phyloP scores from a whole-genome alignment of 805 yeast species.

The Suhomyces prunicola region DNA sequence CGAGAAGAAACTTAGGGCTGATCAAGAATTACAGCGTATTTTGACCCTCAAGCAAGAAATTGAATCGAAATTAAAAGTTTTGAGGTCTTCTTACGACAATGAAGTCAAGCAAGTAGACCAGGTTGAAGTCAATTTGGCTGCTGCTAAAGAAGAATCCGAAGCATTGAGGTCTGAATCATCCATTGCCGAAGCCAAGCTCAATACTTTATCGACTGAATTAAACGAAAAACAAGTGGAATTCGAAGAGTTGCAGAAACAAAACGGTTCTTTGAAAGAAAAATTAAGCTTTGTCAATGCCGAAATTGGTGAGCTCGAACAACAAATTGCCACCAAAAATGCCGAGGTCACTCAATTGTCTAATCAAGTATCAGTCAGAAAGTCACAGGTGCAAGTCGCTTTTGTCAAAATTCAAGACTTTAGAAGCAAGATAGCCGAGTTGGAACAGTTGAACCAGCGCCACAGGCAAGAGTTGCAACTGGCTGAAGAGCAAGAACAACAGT shows the following conservation, averaged over 20 bases:
- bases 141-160: conserved; percentile 64
- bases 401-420: conserved; percentile 42
- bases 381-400: conserved; percentile 67
- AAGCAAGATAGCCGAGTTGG: conserved; percentile 24
- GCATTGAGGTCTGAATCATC: conserved; percentile 68
- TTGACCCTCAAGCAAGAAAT: conserved; percentile 66
- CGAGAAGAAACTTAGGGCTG: conserved; percentile 70
- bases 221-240: conserved; percentile 57
- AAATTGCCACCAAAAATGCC: conserved; percentile 48
- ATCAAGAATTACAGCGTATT: conserved; percentile 69
- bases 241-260: conserved; percentile 67
- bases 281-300: conserved; percentile 67
- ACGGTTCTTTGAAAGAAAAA: conserved; percentile 62
- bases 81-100: conserved; percentile 69
- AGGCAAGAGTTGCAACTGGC: conserved; percentile 19
- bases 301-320: conserved; percentile 54
- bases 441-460: conserved; percentile 19
- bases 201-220: conserved; percentile 64
- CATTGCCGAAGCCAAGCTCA: conserved; percentile 73
- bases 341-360: conserved; percentile 63
- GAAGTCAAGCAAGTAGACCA: conserved; percentile 75
- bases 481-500: conserved; percentile 9
- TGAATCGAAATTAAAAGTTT: conserved; percentile 61
- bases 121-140: conserved; percentile 60
- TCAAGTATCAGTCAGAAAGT: conserved; percentile 59